Evolutionary conservation across 352 stramenopile genomes (phyloP).

Genomic region (Phytophthora tentaculata): DNA sequence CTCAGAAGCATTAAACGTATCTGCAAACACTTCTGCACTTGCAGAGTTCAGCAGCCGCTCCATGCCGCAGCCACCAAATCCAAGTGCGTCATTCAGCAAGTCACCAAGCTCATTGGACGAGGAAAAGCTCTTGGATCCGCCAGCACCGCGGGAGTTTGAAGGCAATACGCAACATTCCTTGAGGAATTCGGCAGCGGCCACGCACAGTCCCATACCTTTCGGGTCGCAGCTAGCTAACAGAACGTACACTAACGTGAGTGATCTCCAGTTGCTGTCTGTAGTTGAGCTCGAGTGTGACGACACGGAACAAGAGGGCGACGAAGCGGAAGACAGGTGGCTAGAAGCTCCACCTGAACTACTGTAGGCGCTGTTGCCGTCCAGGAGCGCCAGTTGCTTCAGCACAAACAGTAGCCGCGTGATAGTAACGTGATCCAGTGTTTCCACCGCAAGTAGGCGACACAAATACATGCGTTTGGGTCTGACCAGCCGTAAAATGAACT

Average conservation of each 20-base stretch:
- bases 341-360: conserved; percentile 5
- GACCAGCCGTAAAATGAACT: conserved; percentile 69
- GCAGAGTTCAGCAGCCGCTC: conserved; percentile 54
- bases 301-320: conserved; percentile 12
- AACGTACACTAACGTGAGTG: conserved; percentile 69
- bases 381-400: conserved; percentile 64
- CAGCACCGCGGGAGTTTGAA: conserved; percentile 5
- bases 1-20: conserved; percentile 76
- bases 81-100: conserved; percentile 71
- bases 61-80: conserved; percentile 78
- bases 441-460: conserved; percentile 70
- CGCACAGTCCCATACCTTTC: conserved; percentile 79
- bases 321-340: conserved; percentile 19
- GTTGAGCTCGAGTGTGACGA: conserved; percentile 36
- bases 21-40: conserved; percentile 54
- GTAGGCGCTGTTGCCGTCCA: conserved; percentile 36
- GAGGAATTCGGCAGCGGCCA: conserved; percentile 75
- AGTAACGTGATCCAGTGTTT: conserved; percentile 81
- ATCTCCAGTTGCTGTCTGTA: conserved; percentile 73
- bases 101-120: conserved; percentile 53
- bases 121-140: neutral
- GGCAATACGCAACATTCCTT: conserved; percentile 52
- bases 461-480: conserved; percentile 77
- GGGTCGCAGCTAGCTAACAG: conserved; percentile 80
- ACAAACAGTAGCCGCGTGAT: conserved; percentile 66